Evolutionary conservation across 2,329 filamentous ascomycete genomes (phyloP).

Genomic region (Apiospora malaysiana): DNA sequence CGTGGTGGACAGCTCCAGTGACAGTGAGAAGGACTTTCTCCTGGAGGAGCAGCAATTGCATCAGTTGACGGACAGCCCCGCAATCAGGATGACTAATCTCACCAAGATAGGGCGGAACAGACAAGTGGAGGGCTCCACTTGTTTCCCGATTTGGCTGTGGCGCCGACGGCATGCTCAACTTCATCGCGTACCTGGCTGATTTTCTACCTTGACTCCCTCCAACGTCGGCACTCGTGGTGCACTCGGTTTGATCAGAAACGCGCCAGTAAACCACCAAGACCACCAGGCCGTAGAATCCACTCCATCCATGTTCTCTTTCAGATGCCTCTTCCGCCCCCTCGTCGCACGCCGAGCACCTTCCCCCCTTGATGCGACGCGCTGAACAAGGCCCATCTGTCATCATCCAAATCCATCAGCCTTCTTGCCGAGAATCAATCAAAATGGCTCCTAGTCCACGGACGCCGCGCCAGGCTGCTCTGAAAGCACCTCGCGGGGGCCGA

Average conservation of each 20-base stretch:
- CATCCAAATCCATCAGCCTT: conserved; percentile 26
- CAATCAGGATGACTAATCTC: conserved; percentile 14
- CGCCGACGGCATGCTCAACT: conserved; percentile 15
- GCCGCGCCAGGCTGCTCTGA: conserved; percentile 34
- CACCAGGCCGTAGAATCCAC: background rate
- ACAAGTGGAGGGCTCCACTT: background rate
- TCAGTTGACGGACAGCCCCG: background rate
- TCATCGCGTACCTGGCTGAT: conserved; percentile 16
- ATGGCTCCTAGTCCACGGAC: conserved; percentile 43
- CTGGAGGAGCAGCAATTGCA: background rate
- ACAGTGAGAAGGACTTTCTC: background rate
- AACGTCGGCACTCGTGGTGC: conserved; percentile 6
- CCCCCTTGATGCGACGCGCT: conserved; percentile 42
- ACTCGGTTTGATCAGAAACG: conserved; percentile 14
- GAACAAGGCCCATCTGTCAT: conserved; percentile 34
- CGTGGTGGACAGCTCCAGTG: background rate
- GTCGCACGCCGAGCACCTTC: conserved; percentile 36
- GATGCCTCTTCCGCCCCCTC: conserved; percentile 41
- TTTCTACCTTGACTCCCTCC: conserved; percentile 8
- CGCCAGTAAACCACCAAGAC: conserved; percentile 2
- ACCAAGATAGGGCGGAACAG: conserved; percentile 12
- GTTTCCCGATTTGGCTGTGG: conserved; percentile 16
- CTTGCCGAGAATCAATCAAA: conserved; percentile 20
- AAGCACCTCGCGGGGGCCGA: conserved; percentile 33
- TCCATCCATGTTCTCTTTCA: conserved; percentile 29